Percentiles rank a stretch among this genome's conserved stretches.
phyloP scores from a whole-genome alignment of 2,329 filamentous ascomycete genomes.

The Simplicillium aogashimaense region DNA sequence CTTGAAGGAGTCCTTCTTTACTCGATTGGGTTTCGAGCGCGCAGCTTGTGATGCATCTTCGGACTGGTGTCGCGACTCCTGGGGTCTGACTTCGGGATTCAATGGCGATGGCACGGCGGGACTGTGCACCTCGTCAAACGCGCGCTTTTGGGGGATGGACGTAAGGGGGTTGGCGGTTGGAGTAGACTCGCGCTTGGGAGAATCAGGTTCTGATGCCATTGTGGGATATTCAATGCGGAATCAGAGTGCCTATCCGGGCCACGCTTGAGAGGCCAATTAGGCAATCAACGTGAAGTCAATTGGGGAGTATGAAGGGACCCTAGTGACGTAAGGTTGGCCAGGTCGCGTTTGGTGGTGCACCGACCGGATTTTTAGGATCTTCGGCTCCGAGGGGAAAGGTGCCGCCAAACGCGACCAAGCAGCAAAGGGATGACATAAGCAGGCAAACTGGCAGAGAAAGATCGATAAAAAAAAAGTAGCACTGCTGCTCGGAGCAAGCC shows the following conservation, averaged over 20 bases:
- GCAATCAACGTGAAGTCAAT: too few relatives aligned
- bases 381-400: too few relatives aligned
- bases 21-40: constrained; percentile 30
- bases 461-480: too few relatives aligned
- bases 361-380: too few relatives aligned
- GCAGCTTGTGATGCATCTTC: constrained; percentile 33
- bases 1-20: constrained; percentile 59
- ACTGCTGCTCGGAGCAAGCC: too few relatives aligned
- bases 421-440: too few relatives aligned
- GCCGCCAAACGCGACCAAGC: too few relatives aligned
- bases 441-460: too few relatives aligned
- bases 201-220: constrained; percentile 26
- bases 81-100: constrained; percentile 50
- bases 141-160: constrained; percentile 53
- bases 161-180: constrained; percentile 26
- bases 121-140: constrained; percentile 58
- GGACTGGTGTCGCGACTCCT: constrained; percentile 24
- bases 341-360: too few relatives aligned
- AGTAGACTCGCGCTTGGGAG: constrained; percentile 30
- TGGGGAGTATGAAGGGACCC: too few relatives aligned
- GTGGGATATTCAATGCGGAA: constrained; percentile 3
- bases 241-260: not conserved
- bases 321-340: too few relatives aligned
- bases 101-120: constrained; percentile 66
- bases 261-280: not conserved